phyloP scores from a whole-genome alignment of 2,329 filamentous ascomycete species.

The Aspergillus melleus region DNA sequence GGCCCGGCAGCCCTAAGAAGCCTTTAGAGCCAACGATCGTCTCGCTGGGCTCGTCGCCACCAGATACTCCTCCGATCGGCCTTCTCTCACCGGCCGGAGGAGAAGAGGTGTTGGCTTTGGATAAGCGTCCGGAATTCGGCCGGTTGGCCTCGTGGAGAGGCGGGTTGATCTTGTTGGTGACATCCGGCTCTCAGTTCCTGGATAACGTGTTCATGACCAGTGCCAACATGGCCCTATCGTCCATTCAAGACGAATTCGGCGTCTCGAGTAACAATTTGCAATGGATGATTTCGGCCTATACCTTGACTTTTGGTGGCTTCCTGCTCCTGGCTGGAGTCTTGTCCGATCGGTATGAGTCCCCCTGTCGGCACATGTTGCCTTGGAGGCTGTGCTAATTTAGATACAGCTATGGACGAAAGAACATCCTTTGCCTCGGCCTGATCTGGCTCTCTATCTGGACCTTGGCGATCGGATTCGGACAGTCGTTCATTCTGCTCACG shows the following conservation, averaged over 20 bases:
- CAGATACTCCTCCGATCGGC: conserved; percentile 15
- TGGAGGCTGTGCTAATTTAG: not conserved
- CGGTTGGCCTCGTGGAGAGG: conserved; percentile 41
- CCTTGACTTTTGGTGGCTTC: conserved; percentile 42
- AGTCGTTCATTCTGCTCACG: conserved; percentile 42
- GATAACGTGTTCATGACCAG: conserved; percentile 49
- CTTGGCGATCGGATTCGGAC: conserved; percentile 40
- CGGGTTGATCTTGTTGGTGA: conserved; percentile 39
- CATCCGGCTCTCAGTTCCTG: conserved; percentile 45
- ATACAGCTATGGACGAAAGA: conserved; percentile 37
- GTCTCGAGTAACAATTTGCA: conserved; percentile 38
- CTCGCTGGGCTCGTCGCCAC: conserved; percentile 14
- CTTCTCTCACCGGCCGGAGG: conserved; percentile 19
- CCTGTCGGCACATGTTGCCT: not conserved
- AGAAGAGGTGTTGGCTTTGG: conserved; percentile 20
- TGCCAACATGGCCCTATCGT: conserved; percentile 43
- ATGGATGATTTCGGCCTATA: conserved; percentile 46
- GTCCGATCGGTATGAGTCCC: conserved; percentile 30
- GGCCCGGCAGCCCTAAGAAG: conserved; percentile 5
- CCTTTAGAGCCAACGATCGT: conserved; percentile 17
- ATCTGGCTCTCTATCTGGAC: conserved; percentile 39
- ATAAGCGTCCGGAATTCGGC: conserved; percentile 32
- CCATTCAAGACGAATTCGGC: conserved; percentile 41
- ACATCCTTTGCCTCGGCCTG: conserved; percentile 41
- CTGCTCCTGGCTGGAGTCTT: conserved; percentile 35